Evolutionary conservation across 192 early-diverging fungal species (phyloP).

Genomic region (Endogone sp.): DNA sequence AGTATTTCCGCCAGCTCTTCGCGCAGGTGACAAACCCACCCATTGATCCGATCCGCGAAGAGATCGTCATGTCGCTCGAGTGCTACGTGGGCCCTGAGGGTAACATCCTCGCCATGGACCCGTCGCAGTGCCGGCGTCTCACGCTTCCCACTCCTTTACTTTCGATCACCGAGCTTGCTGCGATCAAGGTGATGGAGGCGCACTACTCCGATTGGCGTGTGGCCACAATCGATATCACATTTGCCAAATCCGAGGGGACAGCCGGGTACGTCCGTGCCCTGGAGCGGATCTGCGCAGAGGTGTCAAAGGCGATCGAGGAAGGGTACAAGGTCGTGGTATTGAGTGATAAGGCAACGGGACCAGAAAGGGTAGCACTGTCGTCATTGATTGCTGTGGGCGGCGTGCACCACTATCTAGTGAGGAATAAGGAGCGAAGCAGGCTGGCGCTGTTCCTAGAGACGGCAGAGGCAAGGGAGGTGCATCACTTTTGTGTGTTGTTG

Average conservation of each 20-base stretch:
- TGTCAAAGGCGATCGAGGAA: constrained; percentile 72
- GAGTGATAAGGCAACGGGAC: constrained; percentile 63
- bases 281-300: constrained; percentile 86
- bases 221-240: constrained; percentile 85
- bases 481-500: constrained; percentile 92
- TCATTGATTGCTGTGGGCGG: constrained; percentile 85
- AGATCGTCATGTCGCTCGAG: constrained; percentile 95
- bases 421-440: constrained; percentile 80
- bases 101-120: constrained; percentile 86
- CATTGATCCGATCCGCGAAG: constrained; percentile 98
- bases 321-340: constrained; percentile 82
- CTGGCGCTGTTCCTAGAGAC: constrained; percentile 89
- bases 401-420: constrained; percentile 92
- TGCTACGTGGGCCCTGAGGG: constrained; percentile 95
- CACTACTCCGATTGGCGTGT: constrained; percentile 75
- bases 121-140: constrained; percentile 74
- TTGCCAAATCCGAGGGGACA: constrained; percentile 67
- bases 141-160: constrained; percentile 85
- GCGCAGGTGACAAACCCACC: constrained; percentile 99
- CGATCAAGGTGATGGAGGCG: constrained; percentile 66
- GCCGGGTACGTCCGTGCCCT: constrained; percentile 72
- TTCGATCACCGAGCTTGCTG: constrained; percentile 75
- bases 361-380: constrained; percentile 76
- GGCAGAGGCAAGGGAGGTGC: constrained; percentile 92
- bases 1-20: constrained; percentile 97